A percentile compares a stretch with the other conserved stretches of the same genome.
These are phyloP conservation scores for Chlamydomonas sphaeroides DNA, from an alignment of 139 green algal species.

Conservation along the genomic window DNA sequence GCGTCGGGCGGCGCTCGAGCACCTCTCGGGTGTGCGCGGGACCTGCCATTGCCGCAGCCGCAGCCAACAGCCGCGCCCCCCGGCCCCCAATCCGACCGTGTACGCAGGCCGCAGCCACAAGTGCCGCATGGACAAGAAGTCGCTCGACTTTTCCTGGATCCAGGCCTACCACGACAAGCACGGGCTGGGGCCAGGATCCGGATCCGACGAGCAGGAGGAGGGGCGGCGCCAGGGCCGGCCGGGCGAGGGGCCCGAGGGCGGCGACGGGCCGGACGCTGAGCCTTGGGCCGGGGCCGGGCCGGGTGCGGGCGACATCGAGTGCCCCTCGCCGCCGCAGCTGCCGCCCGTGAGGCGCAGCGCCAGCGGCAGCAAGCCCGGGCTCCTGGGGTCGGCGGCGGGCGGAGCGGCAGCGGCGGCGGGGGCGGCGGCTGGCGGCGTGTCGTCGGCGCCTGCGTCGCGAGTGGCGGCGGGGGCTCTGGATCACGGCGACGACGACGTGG, in stretches of 20 bases:
- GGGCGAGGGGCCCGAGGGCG: too few relatives aligned
- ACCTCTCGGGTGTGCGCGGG: too few relatives aligned
- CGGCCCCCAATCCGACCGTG: too few relatives aligned
- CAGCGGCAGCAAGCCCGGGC: too few relatives aligned
- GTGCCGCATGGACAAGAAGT: neutral
- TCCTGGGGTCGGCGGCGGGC: too few relatives aligned
- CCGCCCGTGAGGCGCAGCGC: too few relatives aligned
- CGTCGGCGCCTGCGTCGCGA: neutral
- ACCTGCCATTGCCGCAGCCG: too few relatives aligned
- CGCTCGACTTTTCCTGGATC: slow-evolving; percentile 33
- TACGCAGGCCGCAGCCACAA: slow-evolving; percentile 2
- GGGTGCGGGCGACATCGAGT: neutral
- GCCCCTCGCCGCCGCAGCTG: slow-evolving; percentile 9
- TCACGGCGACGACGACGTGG: slow-evolving; percentile 3
- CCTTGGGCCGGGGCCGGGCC: neutral
- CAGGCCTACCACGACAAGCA: neutral
- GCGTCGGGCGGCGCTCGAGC: too few relatives aligned
- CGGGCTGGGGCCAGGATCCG: neutral
- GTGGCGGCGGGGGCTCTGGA: neutral
- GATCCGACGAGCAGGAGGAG: neutral
- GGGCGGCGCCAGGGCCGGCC: neutral
- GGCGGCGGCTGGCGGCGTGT: too few relatives aligned
- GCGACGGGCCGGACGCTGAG: neutral
- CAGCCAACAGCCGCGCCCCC: too few relatives aligned
- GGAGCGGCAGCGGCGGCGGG: too few relatives aligned